Conservation (phyloP, 345 rosid genomes). For the Punica granatum region DNA sequence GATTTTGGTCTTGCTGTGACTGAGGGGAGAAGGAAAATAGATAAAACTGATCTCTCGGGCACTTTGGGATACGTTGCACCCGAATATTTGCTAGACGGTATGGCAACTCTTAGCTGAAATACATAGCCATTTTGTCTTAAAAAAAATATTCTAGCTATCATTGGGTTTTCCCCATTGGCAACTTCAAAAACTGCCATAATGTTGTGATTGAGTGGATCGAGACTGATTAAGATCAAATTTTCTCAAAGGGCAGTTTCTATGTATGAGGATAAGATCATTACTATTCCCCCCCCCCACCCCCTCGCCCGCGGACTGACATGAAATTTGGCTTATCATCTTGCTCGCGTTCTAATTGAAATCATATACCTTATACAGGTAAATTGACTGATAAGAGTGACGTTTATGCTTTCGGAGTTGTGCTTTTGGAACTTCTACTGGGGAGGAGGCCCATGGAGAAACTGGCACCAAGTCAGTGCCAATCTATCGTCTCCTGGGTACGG, state of each 20-base stretch:
- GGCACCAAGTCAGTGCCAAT: slow-evolving; percentile 82
- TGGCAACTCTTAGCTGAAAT: slow-evolving; percentile 1
- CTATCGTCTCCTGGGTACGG: slow-evolving; percentile 89
- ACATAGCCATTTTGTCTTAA: too few relatives aligned
- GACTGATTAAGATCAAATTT: background rate
- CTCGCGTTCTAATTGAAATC: too few relatives aligned
- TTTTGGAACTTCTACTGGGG: slow-evolving; percentile 82
- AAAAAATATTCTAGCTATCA: too few relatives aligned
- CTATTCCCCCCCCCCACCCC: too few relatives aligned
- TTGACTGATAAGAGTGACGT: slow-evolving; percentile 96
- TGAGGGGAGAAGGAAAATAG: slow-evolving; percentile 55
- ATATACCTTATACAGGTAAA: slow-evolving; percentile 35
- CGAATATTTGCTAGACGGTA: slow-evolving; percentile 89
- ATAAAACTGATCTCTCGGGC: slow-evolving; percentile 81
- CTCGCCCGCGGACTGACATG: too few relatives aligned
- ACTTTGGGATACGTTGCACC: slow-evolving; percentile 96
- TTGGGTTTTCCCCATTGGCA: too few relatives aligned
- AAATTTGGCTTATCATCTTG: too few relatives aligned
- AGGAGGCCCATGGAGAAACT: slow-evolving; percentile 83
- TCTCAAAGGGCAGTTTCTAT: background rate
- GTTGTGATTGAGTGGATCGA: too few relatives aligned
- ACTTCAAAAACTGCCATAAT: too few relatives aligned
- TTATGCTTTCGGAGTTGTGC: slow-evolving; percentile 93
- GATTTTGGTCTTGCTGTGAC: slow-evolving; percentile 96
- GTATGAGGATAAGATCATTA: background rate